These are phyloP conservation scores for Penicillium egyptiacum DNA, from an alignment of 495 filamentous ascomycete genomes.

Conservation along the genomic window DNA sequence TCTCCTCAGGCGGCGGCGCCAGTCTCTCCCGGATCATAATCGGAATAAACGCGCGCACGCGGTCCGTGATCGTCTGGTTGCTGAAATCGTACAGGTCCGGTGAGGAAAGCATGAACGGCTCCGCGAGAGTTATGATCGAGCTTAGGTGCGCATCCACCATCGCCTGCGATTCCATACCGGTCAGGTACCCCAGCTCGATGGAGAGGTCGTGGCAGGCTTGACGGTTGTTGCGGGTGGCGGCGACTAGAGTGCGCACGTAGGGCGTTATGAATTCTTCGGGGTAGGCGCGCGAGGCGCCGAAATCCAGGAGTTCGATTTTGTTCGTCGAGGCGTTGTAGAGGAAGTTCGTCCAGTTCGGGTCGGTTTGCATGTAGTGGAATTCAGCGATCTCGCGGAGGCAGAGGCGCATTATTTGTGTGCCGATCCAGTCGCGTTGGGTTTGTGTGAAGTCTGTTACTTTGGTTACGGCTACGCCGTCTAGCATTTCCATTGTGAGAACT, in stretches of 20 bases:
- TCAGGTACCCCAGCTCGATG: conserved; percentile 86
- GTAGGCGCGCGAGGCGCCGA: conserved; percentile 87
- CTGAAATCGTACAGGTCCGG: conserved; percentile 88
- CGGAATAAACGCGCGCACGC: conserved; percentile 82
- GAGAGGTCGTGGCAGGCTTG: conserved; percentile 63
- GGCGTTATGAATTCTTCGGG: conserved; percentile 72
- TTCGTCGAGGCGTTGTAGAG: conserved; percentile 73
- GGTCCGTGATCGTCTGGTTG: conserved; percentile 92
- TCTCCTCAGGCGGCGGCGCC: conserved; percentile 93
- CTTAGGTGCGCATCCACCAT: conserved; percentile 88
- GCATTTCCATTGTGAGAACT: conserved; percentile 91
- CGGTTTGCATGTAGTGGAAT: conserved; percentile 98
- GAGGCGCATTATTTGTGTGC: conserved; percentile 87
- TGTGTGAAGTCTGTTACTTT: conserved; percentile 74
- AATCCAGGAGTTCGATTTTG: conserved; percentile 90
- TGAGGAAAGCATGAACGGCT: conserved; percentile 76
- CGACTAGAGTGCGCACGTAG: conserved; percentile 75
- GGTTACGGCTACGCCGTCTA: conserved; percentile 85
- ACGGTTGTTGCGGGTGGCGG: conserved; percentile 70
- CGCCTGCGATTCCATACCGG: conserved; percentile 73
- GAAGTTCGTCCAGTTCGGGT: conserved; percentile 99
- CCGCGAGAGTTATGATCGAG: conserved; percentile 82
- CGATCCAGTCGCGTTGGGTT: conserved; percentile 81
- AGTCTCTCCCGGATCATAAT: conserved; percentile 88
- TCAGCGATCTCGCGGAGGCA: conserved; percentile 91